Conservation (phyloP, 2,329 filamentous ascomycete species). For the Hymenoscyphus repandus region DNA sequence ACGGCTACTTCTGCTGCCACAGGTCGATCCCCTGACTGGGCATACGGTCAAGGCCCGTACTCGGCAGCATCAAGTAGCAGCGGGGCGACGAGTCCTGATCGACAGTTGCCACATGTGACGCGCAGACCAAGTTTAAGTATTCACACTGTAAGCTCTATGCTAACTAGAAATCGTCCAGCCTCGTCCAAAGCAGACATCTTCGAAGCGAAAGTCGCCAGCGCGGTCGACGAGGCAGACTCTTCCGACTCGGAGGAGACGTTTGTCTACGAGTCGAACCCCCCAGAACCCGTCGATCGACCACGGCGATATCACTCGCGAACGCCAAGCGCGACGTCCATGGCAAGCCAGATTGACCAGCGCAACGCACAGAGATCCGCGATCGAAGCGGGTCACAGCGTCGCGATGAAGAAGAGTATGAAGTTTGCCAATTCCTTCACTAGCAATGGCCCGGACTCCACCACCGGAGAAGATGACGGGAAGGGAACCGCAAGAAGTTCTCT, state of each 20-base stretch:
- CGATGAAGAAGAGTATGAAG: conserved; percentile 90
- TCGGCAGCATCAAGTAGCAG: conserved; percentile 17
- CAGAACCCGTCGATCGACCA: conserved; percentile 57
- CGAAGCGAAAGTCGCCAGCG: conserved; percentile 92
- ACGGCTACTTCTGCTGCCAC: conserved; percentile 8
- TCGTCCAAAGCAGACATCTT: conserved; percentile 98
- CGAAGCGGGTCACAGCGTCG: conserved; percentile 57
- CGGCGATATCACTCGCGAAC: conserved; percentile 87
- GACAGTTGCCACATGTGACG: conserved; percentile 26
- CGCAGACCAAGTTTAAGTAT: conserved; percentile 36
- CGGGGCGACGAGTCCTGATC: conserved; percentile 22
- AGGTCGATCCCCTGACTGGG: conserved; percentile 16
- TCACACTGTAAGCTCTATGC: conserved; percentile 38
- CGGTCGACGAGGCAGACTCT: conserved; percentile 91
- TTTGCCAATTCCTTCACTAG: conserved; percentile 76
- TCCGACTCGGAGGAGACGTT: conserved; percentile 98
- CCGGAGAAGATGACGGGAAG: conserved; percentile 63
- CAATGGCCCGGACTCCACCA: conserved; percentile 42
- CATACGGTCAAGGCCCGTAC: conserved; percentile 27
- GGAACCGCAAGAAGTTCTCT: conserved; percentile 55
- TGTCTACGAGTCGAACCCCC: conserved; percentile 97
- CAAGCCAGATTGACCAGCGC: conserved; percentile 59
- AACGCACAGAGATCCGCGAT: conserved; percentile 51
- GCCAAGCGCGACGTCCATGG: conserved; percentile 84
- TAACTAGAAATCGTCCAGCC: conserved; percentile 50